Conservation (phyloP, 176 grass and related monocot genomes). For the Lolium multiflorum region DNA sequence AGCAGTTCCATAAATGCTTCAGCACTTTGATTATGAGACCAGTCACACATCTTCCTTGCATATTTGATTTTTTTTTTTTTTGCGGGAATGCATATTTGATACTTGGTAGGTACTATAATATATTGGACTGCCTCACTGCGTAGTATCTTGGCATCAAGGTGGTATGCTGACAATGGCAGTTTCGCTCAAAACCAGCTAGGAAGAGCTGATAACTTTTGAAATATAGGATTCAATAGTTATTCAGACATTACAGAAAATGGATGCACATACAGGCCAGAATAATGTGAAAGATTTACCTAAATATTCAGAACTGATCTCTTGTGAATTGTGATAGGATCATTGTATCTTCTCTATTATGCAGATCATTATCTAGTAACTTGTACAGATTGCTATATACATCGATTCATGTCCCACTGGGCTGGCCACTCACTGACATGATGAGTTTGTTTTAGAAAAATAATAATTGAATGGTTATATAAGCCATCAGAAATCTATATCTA, state of each 20-base stretch:
- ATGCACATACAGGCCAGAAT: conserved; percentile 4
- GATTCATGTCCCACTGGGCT: background rate
- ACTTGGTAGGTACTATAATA: background rate
- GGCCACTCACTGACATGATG: background rate
- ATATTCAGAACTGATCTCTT: conserved; percentile 16
- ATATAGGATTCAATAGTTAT: background rate
- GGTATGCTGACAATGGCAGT: background rate
- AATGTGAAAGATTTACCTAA: background rate
- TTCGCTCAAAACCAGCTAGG: conserved; percentile 1
- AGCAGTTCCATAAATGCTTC: conserved; percentile 31
- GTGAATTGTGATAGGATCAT: background rate
- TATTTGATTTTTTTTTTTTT: no score
- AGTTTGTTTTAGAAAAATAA: background rate
- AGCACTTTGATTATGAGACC: conserved; percentile 24
- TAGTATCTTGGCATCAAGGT: conserved; percentile 29
- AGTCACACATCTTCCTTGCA: conserved; percentile 18
- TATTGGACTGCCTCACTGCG: background rate
- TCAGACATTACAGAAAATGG: background rate
- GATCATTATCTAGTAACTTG: background rate
- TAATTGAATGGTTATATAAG: conserved; percentile 1
- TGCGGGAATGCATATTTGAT: no score
- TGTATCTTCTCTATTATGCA: background rate
- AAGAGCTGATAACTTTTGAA: background rate
- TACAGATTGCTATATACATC: background rate
- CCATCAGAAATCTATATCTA: background rate